A percentile compares a stretch with the other conserved stretches of the same genome.
phyloP scores from a whole-genome alignment of 805 yeast species.

The Saccharomycopsis schoenii region DNA sequence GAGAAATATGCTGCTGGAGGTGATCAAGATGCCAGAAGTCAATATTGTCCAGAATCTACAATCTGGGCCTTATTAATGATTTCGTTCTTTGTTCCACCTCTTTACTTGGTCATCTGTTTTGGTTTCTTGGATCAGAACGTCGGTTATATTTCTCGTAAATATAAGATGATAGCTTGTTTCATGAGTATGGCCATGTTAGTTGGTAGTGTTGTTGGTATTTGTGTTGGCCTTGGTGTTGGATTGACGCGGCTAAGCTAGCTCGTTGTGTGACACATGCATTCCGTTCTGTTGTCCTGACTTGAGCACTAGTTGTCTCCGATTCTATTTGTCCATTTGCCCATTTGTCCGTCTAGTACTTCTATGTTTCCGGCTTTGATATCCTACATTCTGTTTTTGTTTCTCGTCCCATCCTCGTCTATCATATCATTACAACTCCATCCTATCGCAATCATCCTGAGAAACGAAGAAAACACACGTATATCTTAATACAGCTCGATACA shows the following conservation, averaged over 20 bases:
- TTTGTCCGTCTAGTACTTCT: no score
- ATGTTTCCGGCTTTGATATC: no score
- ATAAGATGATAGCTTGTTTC: slow-evolving; percentile 16
- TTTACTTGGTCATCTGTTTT: slow-evolving; percentile 16
- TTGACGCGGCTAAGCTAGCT: slow-evolving; percentile 17
- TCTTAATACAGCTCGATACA: background rate
- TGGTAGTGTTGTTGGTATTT: slow-evolving; percentile 30
- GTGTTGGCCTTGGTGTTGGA: slow-evolving; percentile 40
- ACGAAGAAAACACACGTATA: no score
- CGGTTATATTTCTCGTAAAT: slow-evolving; percentile 16
- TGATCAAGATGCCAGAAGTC: background rate
- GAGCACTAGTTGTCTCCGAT: background rate
- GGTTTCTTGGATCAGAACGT: slow-evolving; percentile 17
- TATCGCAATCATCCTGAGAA: no score
- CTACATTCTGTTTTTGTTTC: no score
- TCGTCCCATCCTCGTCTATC: no score
- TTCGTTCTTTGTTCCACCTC: slow-evolving; percentile 18
- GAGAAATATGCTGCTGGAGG: slow-evolving; percentile 4
- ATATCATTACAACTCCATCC: no score
- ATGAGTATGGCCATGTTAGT: slow-evolving; percentile 12
- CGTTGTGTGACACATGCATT: background rate
- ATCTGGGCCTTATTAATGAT: slow-evolving; percentile 10
- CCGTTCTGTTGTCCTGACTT: background rate
- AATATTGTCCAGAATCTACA: slow-evolving; percentile 9
- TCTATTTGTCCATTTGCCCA: background rate